phyloP scores from a whole-genome alignment of 23 red algal genomes.

The Gracilaria gracilis region DNA sequence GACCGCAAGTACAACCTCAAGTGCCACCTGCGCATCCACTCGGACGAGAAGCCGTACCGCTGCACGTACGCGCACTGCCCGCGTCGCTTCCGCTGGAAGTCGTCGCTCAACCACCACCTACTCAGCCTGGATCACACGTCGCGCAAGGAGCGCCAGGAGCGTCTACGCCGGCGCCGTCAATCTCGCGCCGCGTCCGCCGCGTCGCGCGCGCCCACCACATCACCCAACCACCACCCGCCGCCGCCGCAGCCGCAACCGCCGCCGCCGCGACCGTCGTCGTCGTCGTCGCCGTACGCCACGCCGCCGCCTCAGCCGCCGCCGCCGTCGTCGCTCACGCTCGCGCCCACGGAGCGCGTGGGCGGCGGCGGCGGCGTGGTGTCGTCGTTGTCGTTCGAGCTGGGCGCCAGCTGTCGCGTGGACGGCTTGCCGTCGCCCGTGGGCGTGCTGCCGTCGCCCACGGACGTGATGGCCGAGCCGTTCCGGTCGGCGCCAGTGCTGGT shows the following conservation, averaged over 20 bases:
- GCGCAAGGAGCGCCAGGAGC: conserved; percentile 16
- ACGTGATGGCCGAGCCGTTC: background rate
- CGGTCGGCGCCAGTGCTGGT: background rate
- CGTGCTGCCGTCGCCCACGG: background rate
- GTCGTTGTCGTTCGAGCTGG: background rate
- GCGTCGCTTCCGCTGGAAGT: conserved; percentile 72
- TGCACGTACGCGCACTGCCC: conserved; percentile 63
- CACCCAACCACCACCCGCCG: background rate
- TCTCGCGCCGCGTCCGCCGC: background rate
- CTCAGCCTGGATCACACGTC: conserved; percentile 52
- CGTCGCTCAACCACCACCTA: conserved; percentile 69
- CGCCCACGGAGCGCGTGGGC: background rate
- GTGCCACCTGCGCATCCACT: conserved; percentile 79
- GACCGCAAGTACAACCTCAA: conserved; percentile 74
- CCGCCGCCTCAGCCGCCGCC: conserved; percentile 4
- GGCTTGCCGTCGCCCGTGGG: conserved; percentile 6
- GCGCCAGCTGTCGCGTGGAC: background rate
- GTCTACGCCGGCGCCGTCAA: background rate
- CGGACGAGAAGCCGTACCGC: conserved; percentile 79
- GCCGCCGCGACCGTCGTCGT: conserved; percentile 1
- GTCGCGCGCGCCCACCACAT: background rate
- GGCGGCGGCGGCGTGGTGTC: background rate
- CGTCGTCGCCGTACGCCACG: background rate
- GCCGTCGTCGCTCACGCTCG: background rate
- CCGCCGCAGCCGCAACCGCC: background rate